A percentile compares a stretch with the other conserved stretches of the same genome.
These are phyloP conservation scores for Amanita inopinata DNA, from an alignment of 768 basidiomycete species.

Conservation along the genomic window DNA sequence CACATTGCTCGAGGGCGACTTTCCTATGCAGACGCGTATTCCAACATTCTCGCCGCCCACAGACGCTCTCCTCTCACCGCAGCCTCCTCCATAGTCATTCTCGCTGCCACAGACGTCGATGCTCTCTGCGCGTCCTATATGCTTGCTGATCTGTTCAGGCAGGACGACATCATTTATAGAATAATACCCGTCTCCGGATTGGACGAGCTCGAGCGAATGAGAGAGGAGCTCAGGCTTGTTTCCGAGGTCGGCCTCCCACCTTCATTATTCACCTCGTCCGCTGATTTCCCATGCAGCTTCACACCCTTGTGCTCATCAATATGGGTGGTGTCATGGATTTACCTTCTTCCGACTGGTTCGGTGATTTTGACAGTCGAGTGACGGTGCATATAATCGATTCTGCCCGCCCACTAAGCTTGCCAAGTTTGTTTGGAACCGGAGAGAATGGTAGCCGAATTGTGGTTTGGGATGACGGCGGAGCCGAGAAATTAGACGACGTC, in stretches of 20 bases:
- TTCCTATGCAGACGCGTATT: constrained; percentile 69
- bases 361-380: constrained; percentile 51
- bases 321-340: constrained; percentile 88
- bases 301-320: constrained; percentile 85
- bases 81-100: constrained; percentile 75
- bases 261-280: constrained; percentile 1
- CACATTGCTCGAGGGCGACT: constrained; percentile 49
- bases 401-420: constrained; percentile 79
- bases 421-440: constrained; percentile 71
- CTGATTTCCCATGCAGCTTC: constrained; percentile 42
- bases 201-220: constrained; percentile 57
- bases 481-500: constrained; percentile 59
- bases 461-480: constrained; percentile 90
- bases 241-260: constrained; percentile 43
- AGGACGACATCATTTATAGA: constrained; percentile 89
- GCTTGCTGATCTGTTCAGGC: constrained; percentile 80
- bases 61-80: constrained; percentile 66
- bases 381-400: constrained; percentile 94
- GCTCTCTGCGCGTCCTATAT: constrained; percentile 86
- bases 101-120: constrained; percentile 88
- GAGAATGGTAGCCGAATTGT: constrained; percentile 64
- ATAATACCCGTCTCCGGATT: constrained; percentile 86
- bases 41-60: constrained; percentile 59
- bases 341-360: constrained; percentile 65
- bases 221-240: constrained; percentile 55